Evolutionary conservation across 768 basidiomycete genomes (phyloP), one percentile per base, ranked within the genome.

Genomic region (Imleria badia): DNA sequence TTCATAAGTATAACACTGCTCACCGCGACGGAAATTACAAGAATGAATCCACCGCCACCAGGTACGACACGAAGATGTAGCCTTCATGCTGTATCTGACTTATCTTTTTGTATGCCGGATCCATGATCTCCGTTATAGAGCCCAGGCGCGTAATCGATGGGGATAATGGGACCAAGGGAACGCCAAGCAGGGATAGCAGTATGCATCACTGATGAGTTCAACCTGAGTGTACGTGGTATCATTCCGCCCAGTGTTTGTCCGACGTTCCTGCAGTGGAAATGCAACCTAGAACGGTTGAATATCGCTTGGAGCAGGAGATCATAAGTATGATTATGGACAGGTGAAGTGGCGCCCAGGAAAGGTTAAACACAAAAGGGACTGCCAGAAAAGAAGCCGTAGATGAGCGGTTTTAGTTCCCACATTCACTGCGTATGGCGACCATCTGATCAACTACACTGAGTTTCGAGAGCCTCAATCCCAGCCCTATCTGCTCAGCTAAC

Each of bases 41-140:
- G 14, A n/a, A 42, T 13, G 33, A 33, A 30, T 33, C 51, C 51
- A 40, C 41, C 23, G 52, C 52, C 52, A 51, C 23, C 39, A 54
- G 39, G 51, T 41, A 52, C 50, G 13, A 38, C 51, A 52, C 48
- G 20, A 48, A 23, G 49, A 29, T 22, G 35, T 19, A 26, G 26
- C 26, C 26, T 26, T 26, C 26, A 6, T 26, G 4, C 3, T 26
- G 26, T n/a, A n/a, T n/a, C n/a, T n/a, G n/a, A n/a, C 26, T 26
- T 26, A 26, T 26, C n/a, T n/a, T n/a, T 35, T 47, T 47, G 34
- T 23, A 8, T 14, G 5, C 22, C 22, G 7, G 23, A 9, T n/a
- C n/a, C 14, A 10, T 26, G 46, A 3, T 26, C 11, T 23, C 46
- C 46, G 2, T 10, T 30, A 14, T 29, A 13, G 15, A 49, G 29